These are phyloP conservation scores for Colletotrichum paranaense DNA, from an alignment of 2,329 filamentous ascomycete species.

Conservation along the genomic window DNA sequence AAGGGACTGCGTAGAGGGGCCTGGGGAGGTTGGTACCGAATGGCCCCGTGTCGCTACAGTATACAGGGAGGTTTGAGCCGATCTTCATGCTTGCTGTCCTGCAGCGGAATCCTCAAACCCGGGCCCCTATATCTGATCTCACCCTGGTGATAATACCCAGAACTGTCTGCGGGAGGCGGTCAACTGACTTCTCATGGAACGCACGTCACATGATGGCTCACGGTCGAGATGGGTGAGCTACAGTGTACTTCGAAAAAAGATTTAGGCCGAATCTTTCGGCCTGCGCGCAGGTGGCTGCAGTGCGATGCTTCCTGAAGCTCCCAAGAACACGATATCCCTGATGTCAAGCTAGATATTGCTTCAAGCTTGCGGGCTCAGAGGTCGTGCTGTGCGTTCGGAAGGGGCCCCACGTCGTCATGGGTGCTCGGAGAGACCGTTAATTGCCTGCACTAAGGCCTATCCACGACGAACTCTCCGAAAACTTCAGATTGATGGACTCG, in stretches of 20 bases:
- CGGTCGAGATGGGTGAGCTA: background rate
- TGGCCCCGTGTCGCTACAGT: constrained; percentile 19
- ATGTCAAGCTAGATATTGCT: background rate
- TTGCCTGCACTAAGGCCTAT: background rate
- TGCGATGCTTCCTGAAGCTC: background rate
- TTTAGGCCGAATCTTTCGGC: background rate
- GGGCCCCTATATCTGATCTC: constrained; percentile 35
- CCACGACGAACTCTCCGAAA: background rate
- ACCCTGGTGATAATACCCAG: constrained; percentile 28
- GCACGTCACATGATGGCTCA: background rate
- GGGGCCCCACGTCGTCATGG: constrained; percentile 18
- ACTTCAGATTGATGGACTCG: constrained; percentile 17
- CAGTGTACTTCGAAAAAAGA: background rate
- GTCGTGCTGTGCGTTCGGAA: constrained; percentile 24
- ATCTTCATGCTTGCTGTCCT: constrained; percentile 36
- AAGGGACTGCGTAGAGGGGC: background rate
- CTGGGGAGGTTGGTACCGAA: constrained; percentile 27
- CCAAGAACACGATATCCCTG: background rate
- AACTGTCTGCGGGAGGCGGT: background rate
- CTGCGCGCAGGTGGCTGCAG: background rate
- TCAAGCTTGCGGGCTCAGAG: background rate
- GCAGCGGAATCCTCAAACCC: constrained; percentile 33
- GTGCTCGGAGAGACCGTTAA: constrained; percentile 20
- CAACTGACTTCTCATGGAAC: background rate
- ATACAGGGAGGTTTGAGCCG: constrained; percentile 28